Evolutionary conservation across 352 stramenopile species (phyloP), one percentile per base, ranked within the genome.

Genomic region (Phytophthora meadii): DNA sequence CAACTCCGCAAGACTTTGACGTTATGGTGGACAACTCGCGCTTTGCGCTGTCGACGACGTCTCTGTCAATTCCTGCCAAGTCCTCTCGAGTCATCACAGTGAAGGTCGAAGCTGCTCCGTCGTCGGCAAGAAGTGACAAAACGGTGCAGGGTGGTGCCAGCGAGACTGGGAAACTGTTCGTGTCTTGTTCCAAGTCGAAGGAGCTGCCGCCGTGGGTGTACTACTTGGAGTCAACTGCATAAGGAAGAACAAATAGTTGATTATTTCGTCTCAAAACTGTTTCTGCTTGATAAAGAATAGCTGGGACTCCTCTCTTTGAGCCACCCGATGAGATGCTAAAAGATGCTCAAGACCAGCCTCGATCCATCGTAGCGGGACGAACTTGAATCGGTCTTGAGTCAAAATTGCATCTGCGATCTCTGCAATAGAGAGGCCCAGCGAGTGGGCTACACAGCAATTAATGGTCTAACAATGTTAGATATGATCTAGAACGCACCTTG

Each of bases 131-230:
- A 44, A 48, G 44, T 24, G 54, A 67, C 17, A 74, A 70, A 22
- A n/a, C 62, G 49, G 45, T 19, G 4, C 47, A 49, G 54, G 25
- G 28, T 17, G 47, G 25, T 24, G 37, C 36, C 1, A 59, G 65
- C 1, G 47, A 82, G 14, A 90, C 81, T 3, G 84, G 77, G 41
- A 97, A 96, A 59, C 70, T 97, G 4, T 80, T 95, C 8, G 72
- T 96, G 1, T 87, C 82, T n/a, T 97, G 90, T 69, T 67, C 77
- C 3, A 74, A 79, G 14, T 68, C 87, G 30, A 81, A 81, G 37
- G 77, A 91, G 17, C 65, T 97, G 11, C 89, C 90, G 15, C 72
- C 89, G 25, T 97, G 91, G 90, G 76, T 97, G 0, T 97, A 91
- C 57, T 97, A 97, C 59, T 68, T 97, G 44, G 77, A 93, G 69